Percentiles rank a stretch among this genome's conserved stretches.
Conservation (phyloP, 441 rosid genomes). For the Lepidium campestre region DNA sequence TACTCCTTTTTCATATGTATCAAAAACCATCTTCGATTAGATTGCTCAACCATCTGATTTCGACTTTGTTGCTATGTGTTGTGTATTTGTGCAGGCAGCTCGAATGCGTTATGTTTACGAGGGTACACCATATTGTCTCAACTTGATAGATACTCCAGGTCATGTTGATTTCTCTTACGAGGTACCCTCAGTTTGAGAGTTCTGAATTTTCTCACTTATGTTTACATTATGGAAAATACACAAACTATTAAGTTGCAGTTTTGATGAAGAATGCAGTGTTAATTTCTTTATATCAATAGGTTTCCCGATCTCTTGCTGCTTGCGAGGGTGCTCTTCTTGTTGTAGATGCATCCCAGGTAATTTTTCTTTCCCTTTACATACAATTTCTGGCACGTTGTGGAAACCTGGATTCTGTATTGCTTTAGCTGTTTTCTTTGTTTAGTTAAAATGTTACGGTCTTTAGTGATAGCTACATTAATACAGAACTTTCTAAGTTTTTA, state of each 20-base stretch:
- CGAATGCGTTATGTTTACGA: conserved; percentile 84
- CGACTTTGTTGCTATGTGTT: conserved; percentile 4
- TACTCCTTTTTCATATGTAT: neutral
- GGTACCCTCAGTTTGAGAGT: conserved; percentile 35
- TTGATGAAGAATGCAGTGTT: conserved; percentile 1
- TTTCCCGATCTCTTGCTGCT: conserved; percentile 98
- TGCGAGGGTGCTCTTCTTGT: conserved; percentile 99
- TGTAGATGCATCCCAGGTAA: conserved; percentile 98
- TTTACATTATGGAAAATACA: neutral
- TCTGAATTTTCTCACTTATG: neutral
- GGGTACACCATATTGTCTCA: conserved; percentile 68
- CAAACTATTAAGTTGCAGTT: neutral
- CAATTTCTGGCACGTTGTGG: neutral
- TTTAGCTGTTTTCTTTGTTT: neutral
- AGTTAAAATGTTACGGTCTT: neutral
- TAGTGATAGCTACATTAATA: neutral
- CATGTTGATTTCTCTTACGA: conserved; percentile 97
- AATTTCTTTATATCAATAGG: conserved; percentile 36
- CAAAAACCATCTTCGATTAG: neutral
- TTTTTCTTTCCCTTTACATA: neutral
- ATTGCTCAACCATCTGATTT: neutral
- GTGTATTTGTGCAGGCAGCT: conserved; percentile 60
- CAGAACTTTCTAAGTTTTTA: conserved; percentile 9
- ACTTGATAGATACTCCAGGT: conserved; percentile 95
- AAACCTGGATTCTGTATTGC: neutral